Conservation (phyloP, 371 early-diverging fungal species). For the Mortierella sp. region DNA sequence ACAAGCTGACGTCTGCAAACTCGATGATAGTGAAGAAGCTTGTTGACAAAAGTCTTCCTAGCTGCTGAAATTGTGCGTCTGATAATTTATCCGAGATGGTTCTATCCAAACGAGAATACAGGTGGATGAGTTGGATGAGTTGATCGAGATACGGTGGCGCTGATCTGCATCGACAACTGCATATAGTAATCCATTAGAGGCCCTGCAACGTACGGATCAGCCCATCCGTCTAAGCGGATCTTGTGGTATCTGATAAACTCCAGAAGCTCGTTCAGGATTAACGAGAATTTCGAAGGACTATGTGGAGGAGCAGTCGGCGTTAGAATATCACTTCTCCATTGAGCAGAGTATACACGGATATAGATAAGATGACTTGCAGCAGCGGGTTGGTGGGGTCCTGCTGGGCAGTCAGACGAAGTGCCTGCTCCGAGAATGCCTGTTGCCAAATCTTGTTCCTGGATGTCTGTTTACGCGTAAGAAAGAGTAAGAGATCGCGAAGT, state of each 20-base stretch:
- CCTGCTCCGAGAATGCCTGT: slow-evolving; percentile 45
- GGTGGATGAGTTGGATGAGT: no score
- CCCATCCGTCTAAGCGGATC: slow-evolving; percentile 39
- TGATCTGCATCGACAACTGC: not conserved
- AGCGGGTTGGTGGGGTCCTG: slow-evolving; percentile 35
- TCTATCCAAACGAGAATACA: no score
- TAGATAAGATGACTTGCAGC: slow-evolving; percentile 6
- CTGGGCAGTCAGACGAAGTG: slow-evolving; percentile 36
- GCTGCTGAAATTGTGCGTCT: slow-evolving; percentile 43
- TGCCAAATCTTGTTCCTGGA: slow-evolving; percentile 28
- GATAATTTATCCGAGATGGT: slow-evolving; percentile 26
- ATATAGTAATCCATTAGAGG: not conserved
- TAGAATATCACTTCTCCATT: not conserved
- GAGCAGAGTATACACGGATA: not conserved
- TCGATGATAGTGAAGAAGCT: slow-evolving; percentile 52
- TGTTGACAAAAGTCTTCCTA: slow-evolving; percentile 43
- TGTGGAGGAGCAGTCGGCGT: not conserved
- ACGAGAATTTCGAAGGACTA: slow-evolving; percentile 49
- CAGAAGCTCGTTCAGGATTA: slow-evolving; percentile 42
- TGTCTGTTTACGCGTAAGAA: not conserved
- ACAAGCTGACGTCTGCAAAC: slow-evolving; percentile 32
- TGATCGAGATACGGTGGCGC: no score
- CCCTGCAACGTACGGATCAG: slow-evolving; percentile 32
- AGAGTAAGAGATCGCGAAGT: not conserved
- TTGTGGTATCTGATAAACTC: slow-evolving; percentile 41